These are phyloP conservation scores for Trichoderma gamsii DNA, from an alignment of 495 filamentous ascomycete species.

Conservation along the genomic window DNA sequence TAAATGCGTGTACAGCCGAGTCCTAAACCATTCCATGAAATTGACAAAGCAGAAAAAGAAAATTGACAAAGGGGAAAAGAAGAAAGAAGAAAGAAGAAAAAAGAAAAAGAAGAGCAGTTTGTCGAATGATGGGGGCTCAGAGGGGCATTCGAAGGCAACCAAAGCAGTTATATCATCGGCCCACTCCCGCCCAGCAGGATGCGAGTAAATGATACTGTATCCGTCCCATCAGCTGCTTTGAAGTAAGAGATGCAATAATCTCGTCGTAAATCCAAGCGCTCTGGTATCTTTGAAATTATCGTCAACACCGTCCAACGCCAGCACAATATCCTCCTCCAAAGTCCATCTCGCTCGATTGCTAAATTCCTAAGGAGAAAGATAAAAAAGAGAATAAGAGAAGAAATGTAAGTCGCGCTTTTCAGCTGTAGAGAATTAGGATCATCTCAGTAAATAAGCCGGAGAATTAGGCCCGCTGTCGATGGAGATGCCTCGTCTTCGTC, in stretches of 20 bases:
- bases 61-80: too few relatives aligned
- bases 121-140: background rate
- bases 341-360: background rate
- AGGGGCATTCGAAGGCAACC: constrained; percentile 5
- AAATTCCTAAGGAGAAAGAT: background rate
- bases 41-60: background rate
- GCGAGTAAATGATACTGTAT: background rate
- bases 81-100: background rate
- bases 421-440: background rate
- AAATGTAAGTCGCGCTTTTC: background rate
- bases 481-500: constrained; percentile 17
- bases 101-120: background rate
- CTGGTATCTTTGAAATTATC: constrained; percentile 14
- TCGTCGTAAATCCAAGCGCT: background rate
- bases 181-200: background rate
- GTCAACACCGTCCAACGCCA: constrained; percentile 13
- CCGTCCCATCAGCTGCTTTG: background rate
- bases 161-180: background rate
- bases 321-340: background rate
- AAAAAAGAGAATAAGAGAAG: background rate
- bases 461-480: background rate
- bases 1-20: background rate
- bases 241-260: background rate
- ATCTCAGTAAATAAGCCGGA: background rate
- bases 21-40: background rate